Evolutionary conservation across 176 grass and related monocot genomes (phyloP).

Genomic region (Oryza meridionalis): DNA sequence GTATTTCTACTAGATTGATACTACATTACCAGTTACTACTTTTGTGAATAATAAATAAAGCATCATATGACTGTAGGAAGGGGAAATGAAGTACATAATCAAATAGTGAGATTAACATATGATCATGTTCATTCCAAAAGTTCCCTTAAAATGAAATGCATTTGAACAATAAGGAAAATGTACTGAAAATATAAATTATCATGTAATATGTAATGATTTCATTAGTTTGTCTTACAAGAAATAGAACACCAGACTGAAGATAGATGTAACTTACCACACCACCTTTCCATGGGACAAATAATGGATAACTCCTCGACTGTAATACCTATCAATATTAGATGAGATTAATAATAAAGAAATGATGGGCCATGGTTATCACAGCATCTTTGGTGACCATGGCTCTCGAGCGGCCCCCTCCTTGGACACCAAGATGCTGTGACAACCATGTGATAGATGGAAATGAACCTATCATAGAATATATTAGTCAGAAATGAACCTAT

Average conservation of each 20-base stretch:
- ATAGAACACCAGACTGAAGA: conserved; percentile 28
- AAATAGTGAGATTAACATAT: neutral
- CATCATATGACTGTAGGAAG: neutral
- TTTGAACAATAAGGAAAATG: neutral
- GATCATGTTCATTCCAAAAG: neutral
- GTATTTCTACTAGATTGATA: neutral
- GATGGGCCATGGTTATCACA: neutral
- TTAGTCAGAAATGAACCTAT: conserved; percentile 12
- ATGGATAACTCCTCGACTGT: conserved; percentile 82
- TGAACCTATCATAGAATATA: conserved; percentile 10
- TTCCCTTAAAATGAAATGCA: neutral
- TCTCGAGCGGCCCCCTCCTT: neutral
- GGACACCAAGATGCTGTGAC: neutral
- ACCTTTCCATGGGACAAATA: conserved; percentile 97
- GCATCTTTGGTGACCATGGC: neutral
- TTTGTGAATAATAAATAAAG: neutral
- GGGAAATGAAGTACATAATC: neutral
- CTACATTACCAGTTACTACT: neutral
- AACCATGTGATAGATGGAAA: conserved; percentile 4
- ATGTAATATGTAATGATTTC: neutral
- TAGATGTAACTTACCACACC: conserved; percentile 78
- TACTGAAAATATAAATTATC: neutral
- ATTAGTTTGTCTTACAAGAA: neutral
- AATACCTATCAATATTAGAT: conserved; percentile 69
- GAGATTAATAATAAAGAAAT: conserved; percentile 31